phyloP scores from a whole-genome alignment of 2,329 filamentous ascomycete genomes.

The Sarocladium brachiariae region DNA sequence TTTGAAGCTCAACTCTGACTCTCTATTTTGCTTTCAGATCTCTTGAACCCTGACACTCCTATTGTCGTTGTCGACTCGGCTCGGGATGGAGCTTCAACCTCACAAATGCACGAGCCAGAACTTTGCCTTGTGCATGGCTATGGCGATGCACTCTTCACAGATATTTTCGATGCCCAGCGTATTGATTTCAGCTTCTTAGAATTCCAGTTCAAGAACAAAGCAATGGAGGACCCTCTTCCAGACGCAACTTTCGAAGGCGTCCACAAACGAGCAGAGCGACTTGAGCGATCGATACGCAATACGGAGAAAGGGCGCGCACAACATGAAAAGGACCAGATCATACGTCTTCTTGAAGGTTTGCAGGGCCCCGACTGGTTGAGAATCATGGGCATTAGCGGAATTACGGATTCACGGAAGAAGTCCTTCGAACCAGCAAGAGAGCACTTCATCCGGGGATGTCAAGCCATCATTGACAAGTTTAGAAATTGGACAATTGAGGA shows the following conservation, averaged over 20 bases:
- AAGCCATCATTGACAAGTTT: conserved; percentile 80
- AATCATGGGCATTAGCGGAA: conserved; percentile 78
- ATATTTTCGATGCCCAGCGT: conserved; percentile 49
- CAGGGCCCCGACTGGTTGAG: conserved; percentile 90
- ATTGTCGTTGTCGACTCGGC: conserved; percentile 60
- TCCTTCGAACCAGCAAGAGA: conserved; percentile 78
- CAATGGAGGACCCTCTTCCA: conserved; percentile 46
- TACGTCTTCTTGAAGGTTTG: conserved; percentile 68
- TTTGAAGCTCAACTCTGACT: not conserved
- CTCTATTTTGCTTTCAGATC: conserved; percentile 43
- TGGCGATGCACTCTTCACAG: conserved; percentile 47
- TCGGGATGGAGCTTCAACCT: conserved; percentile 15
- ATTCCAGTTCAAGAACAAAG: conserved; percentile 35
- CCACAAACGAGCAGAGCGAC: conserved; percentile 52
- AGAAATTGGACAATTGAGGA: conserved; percentile 83
- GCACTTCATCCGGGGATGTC: conserved; percentile 78
- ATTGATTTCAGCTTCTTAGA: conserved; percentile 50
- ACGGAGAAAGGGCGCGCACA: conserved; percentile 58
- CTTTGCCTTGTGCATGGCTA: conserved; percentile 42
- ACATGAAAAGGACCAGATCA: conserved; percentile 60
- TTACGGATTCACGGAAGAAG: conserved; percentile 81
- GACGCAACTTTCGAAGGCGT: conserved; percentile 46
- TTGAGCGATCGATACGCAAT: conserved; percentile 57
- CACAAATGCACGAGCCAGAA: conserved; percentile 13
- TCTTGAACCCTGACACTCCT: conserved; percentile 64